These are phyloP conservation scores for Boletus vermiculosoides DNA, from an alignment of 768 basidiomycete species.

Conservation along the genomic window DNA sequence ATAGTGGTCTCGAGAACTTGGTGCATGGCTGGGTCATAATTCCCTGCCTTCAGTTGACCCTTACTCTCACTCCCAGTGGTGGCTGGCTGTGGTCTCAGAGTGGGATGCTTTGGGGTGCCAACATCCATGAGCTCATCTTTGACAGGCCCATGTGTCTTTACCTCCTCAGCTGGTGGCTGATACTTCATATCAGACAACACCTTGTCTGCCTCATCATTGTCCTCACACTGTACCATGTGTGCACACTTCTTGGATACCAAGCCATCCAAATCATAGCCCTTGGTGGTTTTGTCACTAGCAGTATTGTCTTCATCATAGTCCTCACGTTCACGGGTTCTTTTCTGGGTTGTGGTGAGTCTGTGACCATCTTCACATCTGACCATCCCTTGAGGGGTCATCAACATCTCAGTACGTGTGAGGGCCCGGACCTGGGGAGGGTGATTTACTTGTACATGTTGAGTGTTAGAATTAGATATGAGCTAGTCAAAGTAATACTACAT, in stretches of 20 bases:
- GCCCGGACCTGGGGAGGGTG: not conserved
- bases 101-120: not conserved
- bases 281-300: too few species aligned
- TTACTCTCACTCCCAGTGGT: not conserved
- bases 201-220: not conserved
- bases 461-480: not conserved
- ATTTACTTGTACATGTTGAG: not conserved
- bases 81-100: not conserved
- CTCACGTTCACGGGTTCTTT: not conserved
- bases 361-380: too few species aligned
- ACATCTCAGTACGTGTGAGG: not conserved
- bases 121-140: not conserved
- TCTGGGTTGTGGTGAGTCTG: not conserved
- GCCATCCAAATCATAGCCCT: not conserved
- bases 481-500: not conserved
- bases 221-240: not conserved
- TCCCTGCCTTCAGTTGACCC: too few species aligned
- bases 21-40: not conserved
- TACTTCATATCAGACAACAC: not conserved
- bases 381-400: not conserved
- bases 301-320: too few species aligned
- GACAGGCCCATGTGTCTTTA: not conserved
- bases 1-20: not conserved
- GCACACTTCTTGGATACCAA: not conserved
- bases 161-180: not conserved